phyloP scores from a whole-genome alignment of 1,284 basidiomycete genomes.

The Naganishia liquefaciens region DNA sequence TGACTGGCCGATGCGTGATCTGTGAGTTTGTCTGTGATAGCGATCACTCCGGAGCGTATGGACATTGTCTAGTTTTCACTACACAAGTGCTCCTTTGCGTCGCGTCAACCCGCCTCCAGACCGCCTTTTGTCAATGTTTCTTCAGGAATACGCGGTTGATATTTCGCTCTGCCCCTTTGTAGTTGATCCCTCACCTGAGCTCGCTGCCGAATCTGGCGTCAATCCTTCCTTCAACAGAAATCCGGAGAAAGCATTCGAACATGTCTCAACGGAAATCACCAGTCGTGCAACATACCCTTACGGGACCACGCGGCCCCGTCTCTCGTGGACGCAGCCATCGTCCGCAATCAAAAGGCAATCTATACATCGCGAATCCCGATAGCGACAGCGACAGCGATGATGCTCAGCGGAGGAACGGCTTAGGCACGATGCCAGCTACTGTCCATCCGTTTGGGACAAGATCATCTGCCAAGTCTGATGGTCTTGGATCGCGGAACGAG shows the following conservation, averaged over 20 bases:
- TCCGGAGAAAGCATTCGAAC: neutral
- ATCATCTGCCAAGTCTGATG: neutral
- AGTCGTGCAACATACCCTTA: constrained; percentile 23
- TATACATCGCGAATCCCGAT: constrained; percentile 30
- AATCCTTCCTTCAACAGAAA: too few species aligned
- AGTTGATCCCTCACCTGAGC: too few species aligned
- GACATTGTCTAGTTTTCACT: too few species aligned
- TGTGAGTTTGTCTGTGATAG: too few species aligned
- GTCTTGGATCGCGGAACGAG: neutral
- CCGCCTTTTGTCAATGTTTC: too few species aligned
- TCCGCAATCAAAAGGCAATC: constrained; percentile 20
- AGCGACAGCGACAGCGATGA: constrained; percentile 28
- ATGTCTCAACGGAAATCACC: constrained; percentile 31
- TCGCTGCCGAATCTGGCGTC: too few species aligned
- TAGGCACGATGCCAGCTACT: neutral
- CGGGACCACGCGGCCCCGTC: constrained; percentile 26
- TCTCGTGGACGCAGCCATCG: constrained; percentile 17
- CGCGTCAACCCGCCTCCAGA: too few species aligned
- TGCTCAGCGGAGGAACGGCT: neutral
- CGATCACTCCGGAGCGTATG: too few species aligned
- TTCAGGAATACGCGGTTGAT: too few species aligned
- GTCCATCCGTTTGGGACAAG: neutral
- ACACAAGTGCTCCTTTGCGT: too few species aligned
- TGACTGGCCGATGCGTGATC: too few species aligned
- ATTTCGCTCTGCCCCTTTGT: too few species aligned